Base-by-base conservation (phyloP, 352 stramenopile species). In the Globisporangium okanoganense region DNA sequence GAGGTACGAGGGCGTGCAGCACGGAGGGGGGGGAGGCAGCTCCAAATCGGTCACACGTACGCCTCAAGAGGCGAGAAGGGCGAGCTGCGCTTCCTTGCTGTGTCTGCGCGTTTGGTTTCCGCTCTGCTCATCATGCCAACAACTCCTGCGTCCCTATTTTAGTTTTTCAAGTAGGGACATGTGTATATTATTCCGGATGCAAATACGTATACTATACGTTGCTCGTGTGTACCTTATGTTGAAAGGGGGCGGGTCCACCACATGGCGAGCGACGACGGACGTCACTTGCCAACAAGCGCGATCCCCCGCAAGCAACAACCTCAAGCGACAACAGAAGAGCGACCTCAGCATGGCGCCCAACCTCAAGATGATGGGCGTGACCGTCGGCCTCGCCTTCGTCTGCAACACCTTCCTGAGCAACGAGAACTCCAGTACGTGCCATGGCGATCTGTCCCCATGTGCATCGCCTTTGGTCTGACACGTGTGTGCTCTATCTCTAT, bases 311-410 rank as follows among this genome's bases (percentile, higher is more conserved):
- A 53, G 47, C 14, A 31, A 33, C 13, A n/a, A n/a, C n/a, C n/a
- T n/a, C n/a, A n/a, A n/a, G n/a, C n/a, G n/a, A n/a, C 24, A 27
- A 29, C 8, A 16, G 12, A 13, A 0, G 48, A 41, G n/a, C n/a
- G n/a, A n/a, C n/a, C n/a, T n/a, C 27, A 55, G 1, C 16, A 91
- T 92, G 82, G 79, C 79, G 71, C 82, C 76, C 38, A 92, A 89
- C 60, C 67, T 88, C 49, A 88, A 85, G 72, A 85, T 92, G 79
- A 88, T 92, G 79, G 82, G 66, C 67, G 58, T 92, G 41, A 90
- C 80, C 58, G 66, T 92, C 57, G 69, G 61, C 54, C 58, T 92
- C 55, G 79, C 84, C 33, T 65, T 90, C 50, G 48, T 72, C 58
- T 88, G 75, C 69, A 87, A 87, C 67, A 78, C 71, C 51, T 69